These are phyloP conservation scores for Kregervanrija delftensis DNA, from an alignment of 805 yeast species.

Conservation along the genomic window DNA sequence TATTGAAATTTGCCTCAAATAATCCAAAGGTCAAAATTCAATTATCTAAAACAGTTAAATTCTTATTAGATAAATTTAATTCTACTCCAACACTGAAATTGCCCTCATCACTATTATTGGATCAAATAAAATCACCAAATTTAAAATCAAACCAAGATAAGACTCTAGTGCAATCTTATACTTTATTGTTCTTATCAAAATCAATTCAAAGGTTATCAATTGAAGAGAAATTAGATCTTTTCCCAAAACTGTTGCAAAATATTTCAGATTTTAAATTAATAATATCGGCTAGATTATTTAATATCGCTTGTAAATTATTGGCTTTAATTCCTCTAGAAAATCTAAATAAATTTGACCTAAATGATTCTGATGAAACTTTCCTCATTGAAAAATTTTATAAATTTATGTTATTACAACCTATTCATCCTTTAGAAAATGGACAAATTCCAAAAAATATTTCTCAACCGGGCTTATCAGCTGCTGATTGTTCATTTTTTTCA, in stretches of 20 bases:
- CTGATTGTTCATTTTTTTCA: conserved; percentile 57
- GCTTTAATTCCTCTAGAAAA: background rate
- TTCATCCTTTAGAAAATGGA: conserved; percentile 29
- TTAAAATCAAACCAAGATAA: conserved; percentile 35
- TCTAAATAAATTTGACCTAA: conserved; percentile 22
- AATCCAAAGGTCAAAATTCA: conserved; percentile 59
- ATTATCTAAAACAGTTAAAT: conserved; percentile 54
- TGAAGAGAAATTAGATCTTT: conserved; percentile 31
- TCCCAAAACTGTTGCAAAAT: conserved; percentile 42
- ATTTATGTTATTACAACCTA: conserved; percentile 51
- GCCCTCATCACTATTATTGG: conserved; percentile 57
- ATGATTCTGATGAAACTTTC: conserved; percentile 35
- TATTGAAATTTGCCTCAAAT: conserved; percentile 72
- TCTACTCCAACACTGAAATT: conserved; percentile 47
- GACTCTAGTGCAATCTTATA: conserved; percentile 50
- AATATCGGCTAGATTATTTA: conserved; percentile 51
- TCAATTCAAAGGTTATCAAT: conserved; percentile 51
- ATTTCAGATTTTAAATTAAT: conserved; percentile 32
- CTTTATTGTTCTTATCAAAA: conserved; percentile 59
- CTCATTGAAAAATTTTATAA: conserved; percentile 43
- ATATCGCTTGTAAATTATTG: conserved; percentile 50
- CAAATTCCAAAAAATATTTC: conserved; percentile 36
- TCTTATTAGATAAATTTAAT: conserved; percentile 59
- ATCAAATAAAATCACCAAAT: conserved; percentile 57
- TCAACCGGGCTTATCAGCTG: conserved; percentile 58